Conservation (phyloP, 768 basidiomycete genomes). For the Boletus subparvulus region DNA sequence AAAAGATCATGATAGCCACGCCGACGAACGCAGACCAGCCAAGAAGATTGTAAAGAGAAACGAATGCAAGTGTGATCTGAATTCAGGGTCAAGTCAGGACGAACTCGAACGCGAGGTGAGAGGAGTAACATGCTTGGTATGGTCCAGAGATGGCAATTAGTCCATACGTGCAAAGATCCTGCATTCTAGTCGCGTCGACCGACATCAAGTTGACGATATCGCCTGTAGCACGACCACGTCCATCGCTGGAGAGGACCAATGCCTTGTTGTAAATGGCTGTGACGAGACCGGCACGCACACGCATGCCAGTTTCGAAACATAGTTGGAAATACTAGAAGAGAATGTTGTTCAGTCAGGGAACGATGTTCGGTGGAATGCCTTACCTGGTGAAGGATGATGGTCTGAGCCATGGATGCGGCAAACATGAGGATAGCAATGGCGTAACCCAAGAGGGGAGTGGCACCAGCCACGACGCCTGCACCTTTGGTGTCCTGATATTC, state of each 20-base stretch:
- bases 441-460: constrained; percentile 64
- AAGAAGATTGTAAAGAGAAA: constrained; percentile 85
- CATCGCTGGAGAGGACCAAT: constrained; percentile 82
- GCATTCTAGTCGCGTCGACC: constrained; percentile 76
- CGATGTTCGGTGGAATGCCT: neutral
- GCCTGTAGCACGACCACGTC: constrained; percentile 76
- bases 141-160: constrained; percentile 85
- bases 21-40: constrained; percentile 93
- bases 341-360: neutral
- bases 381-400: constrained; percentile 78
- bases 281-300: constrained; percentile 88
- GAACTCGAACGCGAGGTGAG: neutral
- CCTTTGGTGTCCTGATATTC: constrained; percentile 58
- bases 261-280: constrained; percentile 85
- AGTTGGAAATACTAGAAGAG: constrained; percentile 74
- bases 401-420: constrained; percentile 72
- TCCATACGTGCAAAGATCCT: constrained; percentile 80
- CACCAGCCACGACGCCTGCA: constrained; percentile 22
- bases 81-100: neutral
- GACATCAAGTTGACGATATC: constrained; percentile 96
- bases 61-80: constrained; percentile 82
- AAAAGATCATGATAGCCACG: constrained; percentile 84
- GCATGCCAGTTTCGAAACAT: constrained; percentile 85
- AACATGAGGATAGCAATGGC: constrained; percentile 81
- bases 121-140: constrained; percentile 56